phyloP scores from a whole-genome alignment of 257 asterid genomes.

The Leonotis leonurus region DNA sequence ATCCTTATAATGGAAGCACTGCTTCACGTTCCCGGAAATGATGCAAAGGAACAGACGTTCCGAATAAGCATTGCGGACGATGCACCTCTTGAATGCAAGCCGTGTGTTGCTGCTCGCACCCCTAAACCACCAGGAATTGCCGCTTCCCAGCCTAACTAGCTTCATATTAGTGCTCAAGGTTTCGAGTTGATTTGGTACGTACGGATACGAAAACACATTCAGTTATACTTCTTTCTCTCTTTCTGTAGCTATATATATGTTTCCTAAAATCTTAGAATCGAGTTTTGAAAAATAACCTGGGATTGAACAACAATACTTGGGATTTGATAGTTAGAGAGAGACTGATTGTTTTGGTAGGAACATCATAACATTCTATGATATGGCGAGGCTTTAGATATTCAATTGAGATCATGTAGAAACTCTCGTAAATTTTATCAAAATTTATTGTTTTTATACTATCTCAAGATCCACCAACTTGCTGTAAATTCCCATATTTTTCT shows the following conservation, averaged over 20 bases:
- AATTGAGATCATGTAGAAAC: no score
- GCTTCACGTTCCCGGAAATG: constrained; percentile 66
- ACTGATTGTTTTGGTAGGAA: not conserved
- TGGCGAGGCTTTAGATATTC: not conserved
- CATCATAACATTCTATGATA: not conserved
- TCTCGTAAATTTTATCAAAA: not conserved
- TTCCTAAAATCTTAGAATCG: not conserved
- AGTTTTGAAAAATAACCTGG: not conserved
- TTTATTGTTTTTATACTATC: no score
- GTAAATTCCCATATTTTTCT: not conserved
- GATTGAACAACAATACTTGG: not conserved
- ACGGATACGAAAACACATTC: not conserved
- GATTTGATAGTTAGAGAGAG: no score
- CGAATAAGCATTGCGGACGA: constrained; percentile 56
- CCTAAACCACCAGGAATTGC: constrained; percentile 32
- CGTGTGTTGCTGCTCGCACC: constrained; percentile 34
- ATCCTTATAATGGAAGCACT: constrained; percentile 90
- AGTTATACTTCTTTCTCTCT: not conserved
- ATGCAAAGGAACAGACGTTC: constrained; percentile 61
- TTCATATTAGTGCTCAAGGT: not conserved
- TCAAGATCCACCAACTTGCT: not conserved
- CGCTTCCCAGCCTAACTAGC: constrained; percentile 17
- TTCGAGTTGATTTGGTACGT: not conserved
- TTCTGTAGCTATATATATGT: not conserved
- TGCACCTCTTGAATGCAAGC: constrained; percentile 35